Percentiles rank a stretch among this genome's conserved stretches.
These are phyloP conservation scores for Lasiodiplodia sp. DNA, from an alignment of 2,329 filamentous ascomycete species.

Conservation along the genomic window DNA sequence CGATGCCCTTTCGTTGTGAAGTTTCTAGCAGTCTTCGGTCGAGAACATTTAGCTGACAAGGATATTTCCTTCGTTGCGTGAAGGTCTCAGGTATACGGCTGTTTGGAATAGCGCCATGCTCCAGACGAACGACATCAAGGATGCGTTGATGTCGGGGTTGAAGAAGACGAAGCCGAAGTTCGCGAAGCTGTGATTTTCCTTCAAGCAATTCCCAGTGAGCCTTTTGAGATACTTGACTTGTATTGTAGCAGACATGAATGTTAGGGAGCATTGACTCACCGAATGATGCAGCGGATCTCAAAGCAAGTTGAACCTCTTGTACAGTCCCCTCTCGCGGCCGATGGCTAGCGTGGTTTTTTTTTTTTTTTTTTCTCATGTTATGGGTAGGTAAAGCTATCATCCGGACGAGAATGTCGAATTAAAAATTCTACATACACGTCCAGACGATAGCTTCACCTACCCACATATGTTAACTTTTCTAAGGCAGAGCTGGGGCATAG, in stretches of 20 bases:
- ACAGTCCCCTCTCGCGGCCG: no score
- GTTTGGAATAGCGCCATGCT: constrained; percentile 87
- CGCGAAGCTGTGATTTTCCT: constrained; percentile 72
- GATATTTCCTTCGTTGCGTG: neutral
- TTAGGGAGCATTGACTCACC: neutral
- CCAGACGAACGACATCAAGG: constrained; percentile 79
- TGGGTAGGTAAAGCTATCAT: no score
- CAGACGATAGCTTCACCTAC: no score
- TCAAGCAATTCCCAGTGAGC: neutral
- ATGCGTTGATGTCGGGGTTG: constrained; percentile 77
- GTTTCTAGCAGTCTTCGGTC: neutral
- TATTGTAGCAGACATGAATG: neutral
- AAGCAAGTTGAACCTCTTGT: neutral
- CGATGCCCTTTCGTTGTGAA: neutral
- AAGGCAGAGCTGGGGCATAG: no score
- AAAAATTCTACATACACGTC: no score
- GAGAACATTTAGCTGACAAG: neutral
- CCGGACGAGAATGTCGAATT: no score
- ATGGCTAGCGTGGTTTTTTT: no score
- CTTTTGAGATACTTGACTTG: neutral
- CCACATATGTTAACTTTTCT: no score
- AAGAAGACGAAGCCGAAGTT: constrained; percentile 83
- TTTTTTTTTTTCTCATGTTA: no score
- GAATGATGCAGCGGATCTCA: neutral
- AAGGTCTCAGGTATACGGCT: constrained; percentile 76